A percentile compares a stretch with the other conserved stretches of the same genome.
These are phyloP conservation scores for Juglanconis sp. DNA, from an alignment of 2,329 filamentous ascomycete species.

Conservation along the genomic window DNA sequence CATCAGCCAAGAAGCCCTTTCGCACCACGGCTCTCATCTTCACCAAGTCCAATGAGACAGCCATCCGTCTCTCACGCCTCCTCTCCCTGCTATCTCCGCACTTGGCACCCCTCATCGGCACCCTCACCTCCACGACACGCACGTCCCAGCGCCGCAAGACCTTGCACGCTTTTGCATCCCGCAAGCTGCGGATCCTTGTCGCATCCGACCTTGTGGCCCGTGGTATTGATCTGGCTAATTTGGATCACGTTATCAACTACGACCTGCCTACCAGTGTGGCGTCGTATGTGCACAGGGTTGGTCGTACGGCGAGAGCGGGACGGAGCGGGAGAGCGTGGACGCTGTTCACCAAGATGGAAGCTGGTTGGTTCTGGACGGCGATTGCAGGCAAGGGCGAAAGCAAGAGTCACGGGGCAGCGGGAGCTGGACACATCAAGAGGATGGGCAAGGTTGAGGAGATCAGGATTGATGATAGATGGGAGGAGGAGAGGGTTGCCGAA, in stretches of 20 bases:
- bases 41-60: slow-evolving; percentile 84
- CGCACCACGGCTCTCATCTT: slow-evolving; percentile 69
- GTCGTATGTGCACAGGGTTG: slow-evolving; percentile 87
- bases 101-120: slow-evolving; percentile 57
- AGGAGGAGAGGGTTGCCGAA: slow-evolving; percentile 41
- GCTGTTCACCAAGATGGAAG: slow-evolving; percentile 76
- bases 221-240: slow-evolving; percentile 75
- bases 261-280: slow-evolving; percentile 79
- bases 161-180: slow-evolving; percentile 61
- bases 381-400: slow-evolving; percentile 60
- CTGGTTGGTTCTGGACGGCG: slow-evolving; percentile 87
- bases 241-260: slow-evolving; percentile 90
- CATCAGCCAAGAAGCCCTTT: slow-evolving; percentile 20
- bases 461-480: slow-evolving; percentile 43
- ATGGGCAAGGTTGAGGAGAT: slow-evolving; percentile 45
- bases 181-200: slow-evolving; percentile 70
- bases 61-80: slow-evolving; percentile 80
- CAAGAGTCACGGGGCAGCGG: slow-evolving; percentile 36
- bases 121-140: slow-evolving; percentile 75
- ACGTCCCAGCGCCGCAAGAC: slow-evolving; percentile 67
- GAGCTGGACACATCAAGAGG: slow-evolving; percentile 39
- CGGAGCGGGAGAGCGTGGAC: slow-evolving; percentile 79
- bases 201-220: slow-evolving; percentile 92
- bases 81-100: slow-evolving; percentile 64
- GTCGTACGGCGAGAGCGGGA: slow-evolving; percentile 82